These are phyloP conservation scores for sweet orange (Citrus sinensis) DNA, from an alignment of 345 rosid species.

Conservation along the genomic window DVS_A1.0 CM039168.1:5436501-5437000, in stretches of 20 bases:
- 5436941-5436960: conserved; percentile 23
- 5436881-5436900: conserved; percentile 22
- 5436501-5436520: neutral
- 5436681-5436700: conserved; percentile 35
- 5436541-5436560: conserved; percentile 10
- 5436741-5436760: conserved; percentile 12
- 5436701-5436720: conserved; percentile 77
- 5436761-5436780: neutral
- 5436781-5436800: conserved; percentile 16
- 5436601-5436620: neutral
- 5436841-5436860: conserved; percentile 21
- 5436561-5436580: conserved; percentile 26
- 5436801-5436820: conserved; percentile 20
- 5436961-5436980: conserved; percentile 22
- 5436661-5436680: conserved; percentile 26
- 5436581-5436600: conserved; percentile 5
- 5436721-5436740: conserved; percentile 18
- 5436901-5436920: conserved; percentile 9
- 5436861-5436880: conserved; percentile 12
- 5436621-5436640: conserved; percentile 38
- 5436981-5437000: conserved; percentile 9
- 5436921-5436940: conserved; percentile 26
- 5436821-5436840: conserved; percentile 11
- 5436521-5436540: neutral
- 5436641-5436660: conserved; percentile 20